Percentiles rank a stretch among this genome's conserved stretches.
phyloP scores from a whole-genome alignment of 179 eudicot species.

The Beta lomatogona region DNA sequence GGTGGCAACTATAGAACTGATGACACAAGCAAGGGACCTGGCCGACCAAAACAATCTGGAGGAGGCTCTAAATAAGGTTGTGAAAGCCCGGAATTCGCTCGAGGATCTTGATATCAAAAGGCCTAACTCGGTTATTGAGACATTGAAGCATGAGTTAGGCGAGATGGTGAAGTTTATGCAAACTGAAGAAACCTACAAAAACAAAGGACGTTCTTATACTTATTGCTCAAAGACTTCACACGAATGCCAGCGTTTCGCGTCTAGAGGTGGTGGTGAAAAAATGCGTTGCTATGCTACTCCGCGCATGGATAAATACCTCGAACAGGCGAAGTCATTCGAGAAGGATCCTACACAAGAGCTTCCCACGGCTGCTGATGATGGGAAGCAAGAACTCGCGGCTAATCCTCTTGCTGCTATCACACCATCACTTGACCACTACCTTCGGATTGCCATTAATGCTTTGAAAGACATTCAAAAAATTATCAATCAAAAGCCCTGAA shows the following conservation, averaged over 20 bases:
- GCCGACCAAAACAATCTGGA: slow-evolving; percentile 1
- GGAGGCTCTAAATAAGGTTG: neutral
- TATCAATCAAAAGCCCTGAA: neutral
- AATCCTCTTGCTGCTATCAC: neutral
- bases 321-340: neutral
- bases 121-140: neutral
- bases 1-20: neutral
- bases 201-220: neutral
- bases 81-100: neutral
- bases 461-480: neutral
- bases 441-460: neutral
- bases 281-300: neutral
- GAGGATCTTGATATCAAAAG: neutral
- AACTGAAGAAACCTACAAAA: neutral
- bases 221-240: neutral
- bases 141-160: neutral
- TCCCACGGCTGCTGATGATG: neutral
- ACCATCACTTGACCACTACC: neutral
- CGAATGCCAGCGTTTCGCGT: neutral
- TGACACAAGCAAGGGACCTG: neutral
- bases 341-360: neutral
- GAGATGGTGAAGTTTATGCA: neutral
- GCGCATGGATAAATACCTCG: neutral
- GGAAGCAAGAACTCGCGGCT: neutral
- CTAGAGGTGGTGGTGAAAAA: neutral